phyloP scores from a whole-genome alignment of 768 basidiomycete genomes.

The Pleurotus tuber-regium region DNA sequence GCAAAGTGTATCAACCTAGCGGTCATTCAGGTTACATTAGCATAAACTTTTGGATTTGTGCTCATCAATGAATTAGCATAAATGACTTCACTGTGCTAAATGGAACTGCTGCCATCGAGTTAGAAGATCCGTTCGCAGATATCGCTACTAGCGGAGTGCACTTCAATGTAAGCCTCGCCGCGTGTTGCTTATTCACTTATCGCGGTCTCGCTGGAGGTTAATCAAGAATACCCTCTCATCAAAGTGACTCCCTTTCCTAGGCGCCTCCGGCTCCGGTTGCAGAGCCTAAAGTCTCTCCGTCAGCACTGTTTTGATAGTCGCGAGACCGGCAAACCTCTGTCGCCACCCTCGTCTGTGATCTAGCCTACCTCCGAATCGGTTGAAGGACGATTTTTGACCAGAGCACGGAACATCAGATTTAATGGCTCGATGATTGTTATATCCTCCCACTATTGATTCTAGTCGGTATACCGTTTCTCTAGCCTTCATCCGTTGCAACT shows the following conservation, averaged over 20 bases:
- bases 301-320: slow-evolving; percentile 42
- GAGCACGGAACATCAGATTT: too few species aligned
- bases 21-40: slow-evolving; percentile 20
- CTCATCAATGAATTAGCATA: slow-evolving; percentile 33
- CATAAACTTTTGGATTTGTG: background rate
- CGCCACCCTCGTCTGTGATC: slow-evolving; percentile 60
- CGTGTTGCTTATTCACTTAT: background rate
- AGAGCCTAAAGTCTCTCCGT: slow-evolving; percentile 37
- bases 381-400: too few species aligned
- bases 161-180: slow-evolving; percentile 39
- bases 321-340: slow-evolving; percentile 34
- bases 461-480: slow-evolving; percentile 49
- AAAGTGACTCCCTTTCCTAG: slow-evolving; percentile 45
- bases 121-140: slow-evolving; percentile 62
- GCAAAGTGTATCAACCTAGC: slow-evolving; percentile 7
- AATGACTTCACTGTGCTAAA: slow-evolving; percentile 82
- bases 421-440: too few species aligned
- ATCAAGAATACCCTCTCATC: slow-evolving; percentile 58
- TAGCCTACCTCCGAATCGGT: slow-evolving; percentile 70
- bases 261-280: slow-evolving; percentile 36
- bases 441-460: slow-evolving; percentile 67
- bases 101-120: slow-evolving; percentile 72
- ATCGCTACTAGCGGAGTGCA: slow-evolving; percentile 54
- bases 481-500: slow-evolving; percentile 49
- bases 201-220: slow-evolving; percentile 42